Percentiles rank a stretch among this genome's conserved stretches.
These are phyloP conservation scores for Yamadazyma sp. DNA, from an alignment of 805 yeast genomes.

Conservation along the genomic window DNA sequence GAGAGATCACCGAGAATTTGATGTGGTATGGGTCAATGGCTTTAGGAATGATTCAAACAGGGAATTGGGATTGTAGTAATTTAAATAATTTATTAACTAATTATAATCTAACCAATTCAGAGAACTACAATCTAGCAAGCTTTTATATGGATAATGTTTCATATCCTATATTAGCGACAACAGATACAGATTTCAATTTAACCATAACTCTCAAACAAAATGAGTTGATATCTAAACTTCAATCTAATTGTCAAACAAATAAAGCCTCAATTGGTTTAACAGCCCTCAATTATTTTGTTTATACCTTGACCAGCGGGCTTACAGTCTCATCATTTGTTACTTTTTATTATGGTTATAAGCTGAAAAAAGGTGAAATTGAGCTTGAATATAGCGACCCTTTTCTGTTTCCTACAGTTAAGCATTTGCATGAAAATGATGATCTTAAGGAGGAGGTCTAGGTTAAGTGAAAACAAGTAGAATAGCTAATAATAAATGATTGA, in stretches of 20 bases:
- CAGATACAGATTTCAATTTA: background rate
- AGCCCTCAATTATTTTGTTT: slow-evolving; percentile 2
- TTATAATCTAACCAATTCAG: slow-evolving; percentile 8
- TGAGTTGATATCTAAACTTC: slow-evolving; percentile 2
- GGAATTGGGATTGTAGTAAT: slow-evolving; percentile 9
- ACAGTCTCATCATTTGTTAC: slow-evolving; percentile 2
- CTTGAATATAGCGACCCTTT: slow-evolving; percentile 8
- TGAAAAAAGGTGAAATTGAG: slow-evolving; percentile 2
- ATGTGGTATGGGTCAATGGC: slow-evolving; percentile 12
- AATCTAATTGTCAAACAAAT: slow-evolving; percentile 4
- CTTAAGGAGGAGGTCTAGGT: no score
- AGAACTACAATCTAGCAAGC: background rate
- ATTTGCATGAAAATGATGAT: background rate
- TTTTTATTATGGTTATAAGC: background rate
- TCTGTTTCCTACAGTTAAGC: slow-evolving; percentile 4
- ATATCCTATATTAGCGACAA: background rate
- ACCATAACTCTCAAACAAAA: slow-evolving; percentile 1
- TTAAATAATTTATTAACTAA: slow-evolving; percentile 4
- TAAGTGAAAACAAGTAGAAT: no score
- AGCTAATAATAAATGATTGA: background rate
- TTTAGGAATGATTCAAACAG: slow-evolving; percentile 7
- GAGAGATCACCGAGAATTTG: slow-evolving; percentile 8
- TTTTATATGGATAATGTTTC: slow-evolving; percentile 1
- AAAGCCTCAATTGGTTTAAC: slow-evolving; percentile 5
- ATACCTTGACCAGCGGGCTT: slow-evolving; percentile 4